Evolutionary conservation across 805 yeast genomes (phyloP), one percentile per base, ranked within the genome.

Genomic region (Yamadazyma scolyti): DNA sequence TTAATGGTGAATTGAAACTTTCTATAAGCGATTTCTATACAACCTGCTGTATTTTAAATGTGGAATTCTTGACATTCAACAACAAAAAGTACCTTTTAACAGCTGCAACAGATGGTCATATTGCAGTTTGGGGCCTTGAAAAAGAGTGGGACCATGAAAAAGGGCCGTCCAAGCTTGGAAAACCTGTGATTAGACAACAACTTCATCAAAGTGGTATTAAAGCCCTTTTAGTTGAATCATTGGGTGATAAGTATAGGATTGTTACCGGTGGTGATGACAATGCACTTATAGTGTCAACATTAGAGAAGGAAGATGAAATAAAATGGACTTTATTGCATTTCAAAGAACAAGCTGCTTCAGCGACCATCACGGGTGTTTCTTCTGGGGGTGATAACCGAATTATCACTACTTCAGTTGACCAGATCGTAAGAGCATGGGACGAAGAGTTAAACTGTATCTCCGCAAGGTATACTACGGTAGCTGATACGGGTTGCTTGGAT

Each of bases 181-280:
- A 42, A 40, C 3, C 55, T 61, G 39, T 65, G 2, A 41, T 63
- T 23, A 61, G 66, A 28, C 70, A 75, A 31, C 73, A 61, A 31
- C 61, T 86, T 9, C 98, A 93, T 48, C 96, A 89, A 53, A 86
- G 90, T 22, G 87, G 96, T 23, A 71, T 90, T 28, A 84, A 87
- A 39, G 71, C 82, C 1, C 48, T 84, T n/a, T 30, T 64, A 2
- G 30, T 54, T 9, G 46, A 38, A 2, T 34, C 24, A 3, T 9
- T 25, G 4, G 25, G 25, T 0, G 26, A 11, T 0, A 33, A 38
- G 6, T 48, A 56, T 14, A 40, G 27, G 4, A 53, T 84, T 4
- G 61, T 77, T 4, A 77, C 96, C 1, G 97, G 96, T 19, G 97
- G 98, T 33, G 98, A 93, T 51, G 98, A 93, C 48, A 89, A 90